Base-by-base conservation (phyloP, 371 early-diverging fungal species). In the Apophysomyces variabilis region DNA sequence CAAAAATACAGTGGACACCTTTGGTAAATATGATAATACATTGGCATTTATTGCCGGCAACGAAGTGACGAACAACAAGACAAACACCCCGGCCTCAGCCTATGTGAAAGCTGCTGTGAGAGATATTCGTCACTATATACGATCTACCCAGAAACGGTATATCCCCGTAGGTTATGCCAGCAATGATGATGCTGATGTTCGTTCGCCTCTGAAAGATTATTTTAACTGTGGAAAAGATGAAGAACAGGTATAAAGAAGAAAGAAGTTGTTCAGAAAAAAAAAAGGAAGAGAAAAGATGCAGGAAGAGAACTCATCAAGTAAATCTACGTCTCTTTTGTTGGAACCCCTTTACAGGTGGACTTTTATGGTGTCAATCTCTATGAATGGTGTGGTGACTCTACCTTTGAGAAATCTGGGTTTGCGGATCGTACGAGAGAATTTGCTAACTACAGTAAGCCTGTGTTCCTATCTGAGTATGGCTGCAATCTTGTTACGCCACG, bases 131-230 rank as follows among this genome's bases (percentile, higher is more conserved):
- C 74, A 74, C 1, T 90, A 89, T 62, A 73, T 92, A 38, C 75
- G 74, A 57, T 61, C 65, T 1, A 78, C 64, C n/a, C 66, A 75
- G 13, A 44, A 67, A 4, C 74, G 86, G 45, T 64, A 70, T 35
- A 89, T 93, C 39, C 93, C 93, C 4, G 89, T 94, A 2, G 93
- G 94, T 0, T 94, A 94, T 64, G 91, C 92, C 46, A 90, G 88
- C 65, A 92, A 91, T 69, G 93, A 92, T 64, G 92, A 92, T 69
- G 80, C 85, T 38, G 77, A 75, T 58, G 88, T 92, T 58, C 85
- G 91, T 16, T 80, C 84, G 63, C 76, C 84, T 47, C 83, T 92
- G 54, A 84, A 87, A 70, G 82, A 80, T 58, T 93, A 90, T 68
- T 92, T 92, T 74, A 87, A 82, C 64, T 93, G 94, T 60, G 94